Evolutionary conservation across 2,329 filamentous ascomycete species (phyloP), one percentile per base, ranked within the genome.

Genomic region (Aspergillus sp.): DNA sequence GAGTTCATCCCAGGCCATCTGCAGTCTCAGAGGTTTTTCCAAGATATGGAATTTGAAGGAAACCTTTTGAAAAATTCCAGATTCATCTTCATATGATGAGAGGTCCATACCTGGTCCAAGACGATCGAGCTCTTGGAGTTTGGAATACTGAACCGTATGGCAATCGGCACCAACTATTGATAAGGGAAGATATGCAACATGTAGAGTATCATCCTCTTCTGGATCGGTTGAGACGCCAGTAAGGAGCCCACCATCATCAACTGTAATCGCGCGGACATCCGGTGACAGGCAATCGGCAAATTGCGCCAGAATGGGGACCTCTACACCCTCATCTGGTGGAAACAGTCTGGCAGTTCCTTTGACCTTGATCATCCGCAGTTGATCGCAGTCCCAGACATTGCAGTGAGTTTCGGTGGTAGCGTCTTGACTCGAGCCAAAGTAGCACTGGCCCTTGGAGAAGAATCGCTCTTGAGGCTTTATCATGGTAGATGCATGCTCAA

Each of bases 1-100:
- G 11, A 63, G 28, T 43, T 64, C 56, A 36, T 59, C 44, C 59
- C 52, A 64, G 32, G 48, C 46, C 45, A 51, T 54, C 19, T 47
- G 32, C 33, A 52, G 33, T 44, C 49, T 49, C 7, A 7, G 33
- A 31, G 45, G 39, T 26, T 50, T 51, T 9, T 40, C 13, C 2
- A 52, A 39, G 31, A 35, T 27, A 28, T 56, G 54, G 9, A 56
- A 57, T 43, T 57, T 56, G 33, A 55, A 57, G 2, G 43, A 43
- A 33, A 52, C 46, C 13, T 43, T 55, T 10, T 45, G 37, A 40
- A 44, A 11, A 45, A 19, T 33, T 29, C 42, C 40, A 2, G 26
- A 50, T 45, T 56, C 52, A 35, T 57, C 45, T 33, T 46, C 32
- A 13, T 52, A 50, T 3, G 28, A 50, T 33, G 9, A 39, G 4